A percentile compares a stretch with the other conserved stretches of the same genome.
These are phyloP conservation scores for Leptographium lundbergii DNA, from an alignment of 2,329 filamentous ascomycete species.

Conservation along the genomic window DNA sequence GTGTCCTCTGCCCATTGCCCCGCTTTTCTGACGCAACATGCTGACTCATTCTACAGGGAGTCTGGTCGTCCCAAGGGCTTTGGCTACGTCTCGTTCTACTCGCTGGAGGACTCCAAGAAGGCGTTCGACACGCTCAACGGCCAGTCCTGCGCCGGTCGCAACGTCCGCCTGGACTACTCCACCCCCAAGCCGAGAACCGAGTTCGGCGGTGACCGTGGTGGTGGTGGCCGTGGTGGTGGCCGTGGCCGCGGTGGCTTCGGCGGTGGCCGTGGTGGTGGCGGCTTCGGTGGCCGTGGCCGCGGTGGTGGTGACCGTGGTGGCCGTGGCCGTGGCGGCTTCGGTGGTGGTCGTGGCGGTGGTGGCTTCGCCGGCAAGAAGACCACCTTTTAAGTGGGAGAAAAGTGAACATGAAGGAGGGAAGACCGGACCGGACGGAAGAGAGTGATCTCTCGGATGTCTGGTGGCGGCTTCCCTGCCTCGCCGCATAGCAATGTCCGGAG, in stretches of 20 bases:
- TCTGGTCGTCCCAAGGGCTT: slow-evolving; percentile 81
- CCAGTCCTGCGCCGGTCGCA: slow-evolving; percentile 55
- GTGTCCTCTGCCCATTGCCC: slow-evolving; percentile 19
- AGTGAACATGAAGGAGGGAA: background rate
- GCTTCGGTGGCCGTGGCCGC: slow-evolving; percentile 27
- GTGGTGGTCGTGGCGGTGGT: slow-evolving; percentile 37
- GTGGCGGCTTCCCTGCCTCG: slow-evolving; percentile 6
- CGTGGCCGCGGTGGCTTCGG: slow-evolving; percentile 28
- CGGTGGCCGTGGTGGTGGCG: slow-evolving; percentile 33
- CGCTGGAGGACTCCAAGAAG: slow-evolving; percentile 68
- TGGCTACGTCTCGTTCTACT: slow-evolving; percentile 76
- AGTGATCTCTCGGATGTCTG: background rate
- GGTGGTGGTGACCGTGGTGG: slow-evolving; percentile 39
- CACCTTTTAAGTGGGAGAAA: slow-evolving; percentile 28
- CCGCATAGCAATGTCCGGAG: slow-evolving; percentile 29
- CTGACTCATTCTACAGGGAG: slow-evolving; percentile 36
- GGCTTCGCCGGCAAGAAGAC: slow-evolving; percentile 72
- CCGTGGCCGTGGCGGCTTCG: slow-evolving; percentile 44
- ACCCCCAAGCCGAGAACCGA: slow-evolving; percentile 51
- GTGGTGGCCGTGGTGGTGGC: slow-evolving; percentile 21
- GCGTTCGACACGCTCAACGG: slow-evolving; percentile 53
- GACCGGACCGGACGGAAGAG: slow-evolving; percentile 7
- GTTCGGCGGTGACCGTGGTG: slow-evolving; percentile 33
- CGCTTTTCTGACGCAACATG: background rate
- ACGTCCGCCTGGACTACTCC: slow-evolving; percentile 74